A percentile compares a stretch with the other conserved stretches of the same genome.
These are phyloP conservation scores for Diddensiella santjacobensis DNA, from an alignment of 805 yeast species.

Conservation along the genomic window DNA sequence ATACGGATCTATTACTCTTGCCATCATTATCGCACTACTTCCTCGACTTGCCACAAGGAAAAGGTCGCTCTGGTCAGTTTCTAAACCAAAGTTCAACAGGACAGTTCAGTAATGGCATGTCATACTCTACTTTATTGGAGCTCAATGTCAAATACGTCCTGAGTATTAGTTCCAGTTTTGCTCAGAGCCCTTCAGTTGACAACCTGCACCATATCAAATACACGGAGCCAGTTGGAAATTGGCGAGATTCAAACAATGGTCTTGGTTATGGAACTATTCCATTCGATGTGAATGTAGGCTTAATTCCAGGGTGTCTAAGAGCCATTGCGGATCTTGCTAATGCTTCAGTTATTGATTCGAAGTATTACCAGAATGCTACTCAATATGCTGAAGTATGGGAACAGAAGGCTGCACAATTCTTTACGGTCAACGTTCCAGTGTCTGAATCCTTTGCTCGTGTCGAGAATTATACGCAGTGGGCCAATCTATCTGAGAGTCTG, in stretches of 20 bases:
- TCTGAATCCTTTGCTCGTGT: background rate
- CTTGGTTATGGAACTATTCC: conserved; percentile 13
- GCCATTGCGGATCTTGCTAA: conserved; percentile 12
- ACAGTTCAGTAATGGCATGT: conserved; percentile 6
- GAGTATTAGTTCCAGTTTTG: conserved; percentile 8
- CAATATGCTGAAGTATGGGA: conserved; percentile 14
- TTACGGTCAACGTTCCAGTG: conserved; percentile 5
- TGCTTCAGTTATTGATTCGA: conserved; percentile 6
- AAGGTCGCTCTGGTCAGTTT: conserved; percentile 4
- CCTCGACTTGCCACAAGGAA: conserved; percentile 6
- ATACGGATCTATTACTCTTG: conserved; percentile 8
- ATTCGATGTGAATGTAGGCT: conserved; percentile 11
- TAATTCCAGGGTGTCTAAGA: conserved; percentile 12
- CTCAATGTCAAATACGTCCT: conserved; percentile 7
- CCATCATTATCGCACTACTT: conserved; percentile 13
- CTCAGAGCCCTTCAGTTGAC: conserved; percentile 10
- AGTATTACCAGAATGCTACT: conserved; percentile 4
- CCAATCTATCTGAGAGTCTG: conserved; percentile 3
- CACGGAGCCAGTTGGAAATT: conserved; percentile 11
- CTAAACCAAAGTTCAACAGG: conserved; percentile 1
- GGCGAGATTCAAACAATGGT: conserved; percentile 16
- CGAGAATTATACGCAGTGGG: conserved; percentile 7
- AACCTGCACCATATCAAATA: conserved; percentile 10
- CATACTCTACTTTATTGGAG: conserved; percentile 4
- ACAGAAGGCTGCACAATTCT: conserved; percentile 7